These are phyloP conservation scores for Teratosphaeria destructans DNA, from an alignment of 2,329 filamentous ascomycete species.

Conservation along the genomic window DNA sequence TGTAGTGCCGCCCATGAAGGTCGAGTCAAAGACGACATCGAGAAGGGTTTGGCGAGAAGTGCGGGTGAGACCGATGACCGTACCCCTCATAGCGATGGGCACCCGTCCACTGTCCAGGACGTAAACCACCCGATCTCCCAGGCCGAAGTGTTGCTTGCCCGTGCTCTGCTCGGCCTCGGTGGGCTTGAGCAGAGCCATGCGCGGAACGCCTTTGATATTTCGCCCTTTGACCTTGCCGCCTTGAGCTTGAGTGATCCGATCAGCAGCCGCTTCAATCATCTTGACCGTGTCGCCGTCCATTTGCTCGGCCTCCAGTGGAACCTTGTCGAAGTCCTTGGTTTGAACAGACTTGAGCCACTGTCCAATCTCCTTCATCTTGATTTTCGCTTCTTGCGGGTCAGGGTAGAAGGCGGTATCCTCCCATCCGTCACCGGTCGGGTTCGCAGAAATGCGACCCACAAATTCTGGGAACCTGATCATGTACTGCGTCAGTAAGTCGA, in stretches of 20 bases:
- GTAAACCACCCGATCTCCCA: slow-evolving; percentile 90
- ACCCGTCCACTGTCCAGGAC: slow-evolving; percentile 89
- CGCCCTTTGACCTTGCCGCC: slow-evolving; percentile 45
- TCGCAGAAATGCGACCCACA: slow-evolving; percentile 75
- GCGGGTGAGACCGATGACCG: slow-evolving; percentile 86
- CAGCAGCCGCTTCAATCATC: slow-evolving; percentile 65
- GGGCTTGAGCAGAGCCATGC: slow-evolving; percentile 83
- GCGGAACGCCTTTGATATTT: slow-evolving; percentile 70
- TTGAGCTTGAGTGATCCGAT: slow-evolving; percentile 36
- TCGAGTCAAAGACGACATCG: slow-evolving; percentile 85
- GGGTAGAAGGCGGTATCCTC: slow-evolving; percentile 80
- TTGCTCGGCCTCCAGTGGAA: slow-evolving; percentile 94
- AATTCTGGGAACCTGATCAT: slow-evolving; percentile 94
- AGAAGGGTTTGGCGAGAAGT: slow-evolving; percentile 73
- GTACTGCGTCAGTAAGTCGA: slow-evolving; percentile 72
- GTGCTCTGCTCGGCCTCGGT: slow-evolving; percentile 89
- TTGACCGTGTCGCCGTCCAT: slow-evolving; percentile 84
- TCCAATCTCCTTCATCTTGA: slow-evolving; percentile 85
- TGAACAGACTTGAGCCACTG: slow-evolving; percentile 88
- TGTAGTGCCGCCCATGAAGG: slow-evolving; percentile 95
- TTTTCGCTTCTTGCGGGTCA: slow-evolving; percentile 56
- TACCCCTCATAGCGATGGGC: slow-evolving; percentile 81
- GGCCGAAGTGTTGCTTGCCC: slow-evolving; percentile 67
- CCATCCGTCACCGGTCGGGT: slow-evolving; percentile 77
- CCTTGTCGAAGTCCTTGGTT: slow-evolving; percentile 82